Evolutionary conservation across 2,329 filamentous ascomycete species (phyloP).

Genomic region (Aspergillus alliaceus): DNA sequence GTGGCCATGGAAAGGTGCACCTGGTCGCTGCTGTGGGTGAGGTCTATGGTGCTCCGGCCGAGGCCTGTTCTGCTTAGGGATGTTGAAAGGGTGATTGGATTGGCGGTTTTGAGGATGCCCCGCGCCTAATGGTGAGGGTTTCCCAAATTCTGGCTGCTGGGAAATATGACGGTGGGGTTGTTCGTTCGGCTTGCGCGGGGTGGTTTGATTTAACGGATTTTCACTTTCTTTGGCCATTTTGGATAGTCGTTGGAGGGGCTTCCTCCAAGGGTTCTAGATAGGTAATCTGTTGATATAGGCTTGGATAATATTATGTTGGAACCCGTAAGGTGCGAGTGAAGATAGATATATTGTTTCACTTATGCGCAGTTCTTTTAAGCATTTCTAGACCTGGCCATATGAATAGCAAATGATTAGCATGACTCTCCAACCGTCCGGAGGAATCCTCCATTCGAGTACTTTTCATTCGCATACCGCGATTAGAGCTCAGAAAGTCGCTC

Average conservation of each 20-base stretch:
- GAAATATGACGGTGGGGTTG: conserved; percentile 33
- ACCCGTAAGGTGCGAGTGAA: neutral
- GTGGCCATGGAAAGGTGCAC: conserved; percentile 18
- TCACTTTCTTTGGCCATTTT: conserved; percentile 56
- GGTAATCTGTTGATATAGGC: neutral
- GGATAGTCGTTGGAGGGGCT: neutral
- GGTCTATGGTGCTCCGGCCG: conserved; percentile 53
- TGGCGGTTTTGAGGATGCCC: conserved; percentile 37
- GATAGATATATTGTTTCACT: neutral
- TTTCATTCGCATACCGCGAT: neutral
- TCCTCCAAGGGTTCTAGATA: neutral
- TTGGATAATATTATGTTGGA: neutral
- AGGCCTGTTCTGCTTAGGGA: conserved; percentile 50
- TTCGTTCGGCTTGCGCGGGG: conserved; percentile 37
- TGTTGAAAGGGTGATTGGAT: conserved; percentile 52
- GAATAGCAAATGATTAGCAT: neutral
- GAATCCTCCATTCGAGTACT: neutral
- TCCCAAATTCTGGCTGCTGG: conserved; percentile 57
- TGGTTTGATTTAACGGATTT: conserved; percentile 38
- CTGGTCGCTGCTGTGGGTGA: conserved; percentile 21
- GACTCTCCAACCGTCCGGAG: neutral
- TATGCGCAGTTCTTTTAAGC: neutral
- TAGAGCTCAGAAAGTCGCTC: neutral
- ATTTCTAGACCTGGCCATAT: neutral
- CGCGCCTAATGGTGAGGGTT: conserved; percentile 55